Evolutionary conservation across 2,329 filamentous ascomycete genomes (phyloP).

Genomic region (Aureobasidium leucospermi): DNA sequence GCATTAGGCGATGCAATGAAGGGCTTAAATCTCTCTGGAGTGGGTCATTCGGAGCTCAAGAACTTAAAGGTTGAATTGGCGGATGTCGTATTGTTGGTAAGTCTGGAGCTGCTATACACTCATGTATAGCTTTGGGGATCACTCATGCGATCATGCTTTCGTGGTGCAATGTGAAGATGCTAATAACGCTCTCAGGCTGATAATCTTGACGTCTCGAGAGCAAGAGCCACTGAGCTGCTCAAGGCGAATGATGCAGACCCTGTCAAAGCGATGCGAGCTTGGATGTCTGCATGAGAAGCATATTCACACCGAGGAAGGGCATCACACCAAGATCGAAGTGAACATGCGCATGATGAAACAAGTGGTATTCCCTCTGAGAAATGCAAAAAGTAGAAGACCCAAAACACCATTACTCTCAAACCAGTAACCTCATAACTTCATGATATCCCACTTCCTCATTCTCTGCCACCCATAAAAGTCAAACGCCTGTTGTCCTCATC

Average conservation of each 20-base stretch:
- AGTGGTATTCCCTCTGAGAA: not conserved
- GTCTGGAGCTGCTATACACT: conserved; percentile 23
- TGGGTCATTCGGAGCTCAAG: conserved; percentile 20
- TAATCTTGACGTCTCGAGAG: conserved; percentile 63
- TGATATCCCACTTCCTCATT: conserved; percentile 6
- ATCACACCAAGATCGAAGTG: not conserved
- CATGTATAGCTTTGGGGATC: not conserved
- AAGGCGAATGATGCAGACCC: conserved; percentile 64
- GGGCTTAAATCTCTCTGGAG: conserved; percentile 39
- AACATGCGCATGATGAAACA: not conserved
- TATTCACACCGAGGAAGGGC: too few relatives aligned
- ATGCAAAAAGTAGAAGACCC: not conserved
- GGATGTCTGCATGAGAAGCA: conserved; percentile 29
- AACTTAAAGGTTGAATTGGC: conserved; percentile 64
- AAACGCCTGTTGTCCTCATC: conserved; percentile 23
- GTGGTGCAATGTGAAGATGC: not conserved
- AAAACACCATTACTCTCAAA: not conserved
- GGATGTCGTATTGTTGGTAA: conserved; percentile 62
- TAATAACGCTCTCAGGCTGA: conserved; percentile 46
- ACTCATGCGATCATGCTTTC: conserved; percentile 12
- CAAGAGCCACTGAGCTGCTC: conserved; percentile 67
- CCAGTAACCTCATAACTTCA: not conserved
- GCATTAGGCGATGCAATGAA: conserved; percentile 67
- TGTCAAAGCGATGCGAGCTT: conserved; percentile 60
- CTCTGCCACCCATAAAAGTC: conserved; percentile 20